Evolutionary conservation across 352 stramenopile genomes (phyloP).

Genomic region (Blastocystis hominis): DNA sequence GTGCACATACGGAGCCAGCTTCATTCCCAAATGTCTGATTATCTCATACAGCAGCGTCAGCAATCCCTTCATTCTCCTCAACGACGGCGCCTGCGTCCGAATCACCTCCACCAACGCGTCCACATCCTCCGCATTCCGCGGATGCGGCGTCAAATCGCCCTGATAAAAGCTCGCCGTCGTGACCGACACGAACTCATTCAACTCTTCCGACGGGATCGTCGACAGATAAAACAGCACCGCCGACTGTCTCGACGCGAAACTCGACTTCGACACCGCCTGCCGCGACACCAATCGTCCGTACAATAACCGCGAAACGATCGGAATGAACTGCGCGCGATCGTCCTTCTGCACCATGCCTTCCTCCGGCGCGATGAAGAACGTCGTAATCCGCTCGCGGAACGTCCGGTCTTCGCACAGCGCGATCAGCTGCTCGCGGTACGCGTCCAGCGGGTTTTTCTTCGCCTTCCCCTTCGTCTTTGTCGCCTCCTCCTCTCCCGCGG

Average conservation of each 20-base stretch:
- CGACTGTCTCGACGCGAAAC: not conserved
- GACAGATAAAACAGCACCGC: not conserved
- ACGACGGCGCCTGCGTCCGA: not conserved
- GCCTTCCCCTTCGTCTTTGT: not conserved
- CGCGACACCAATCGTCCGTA: conserved; percentile 12
- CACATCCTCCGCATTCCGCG: not conserved
- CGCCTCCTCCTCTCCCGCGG: not conserved
- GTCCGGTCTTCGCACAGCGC: conserved; percentile 4
- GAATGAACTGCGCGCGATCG: not conserved
- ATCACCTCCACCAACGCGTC: not conserved
- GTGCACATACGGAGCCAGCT: conserved; percentile 2
- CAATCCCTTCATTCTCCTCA: not conserved
- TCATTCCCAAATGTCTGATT: not conserved
- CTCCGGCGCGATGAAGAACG: not conserved
- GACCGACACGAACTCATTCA: not conserved
- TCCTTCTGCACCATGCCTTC: conserved; percentile 37
- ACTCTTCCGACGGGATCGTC: not conserved
- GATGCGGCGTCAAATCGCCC: not conserved
- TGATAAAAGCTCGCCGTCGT: not conserved
- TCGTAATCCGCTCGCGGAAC: conserved; percentile 30
- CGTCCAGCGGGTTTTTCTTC: not conserved
- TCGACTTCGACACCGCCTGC: not conserved
- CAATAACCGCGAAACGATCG: not conserved
- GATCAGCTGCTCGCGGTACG: conserved; percentile 3
- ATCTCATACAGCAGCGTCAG: conserved; percentile 11